Percentiles rank a stretch among this genome's conserved stretches.
phyloP scores from a whole-genome alignment of 192 early-diverging fungal genomes.

The Powellomyces hirtus region DNA sequence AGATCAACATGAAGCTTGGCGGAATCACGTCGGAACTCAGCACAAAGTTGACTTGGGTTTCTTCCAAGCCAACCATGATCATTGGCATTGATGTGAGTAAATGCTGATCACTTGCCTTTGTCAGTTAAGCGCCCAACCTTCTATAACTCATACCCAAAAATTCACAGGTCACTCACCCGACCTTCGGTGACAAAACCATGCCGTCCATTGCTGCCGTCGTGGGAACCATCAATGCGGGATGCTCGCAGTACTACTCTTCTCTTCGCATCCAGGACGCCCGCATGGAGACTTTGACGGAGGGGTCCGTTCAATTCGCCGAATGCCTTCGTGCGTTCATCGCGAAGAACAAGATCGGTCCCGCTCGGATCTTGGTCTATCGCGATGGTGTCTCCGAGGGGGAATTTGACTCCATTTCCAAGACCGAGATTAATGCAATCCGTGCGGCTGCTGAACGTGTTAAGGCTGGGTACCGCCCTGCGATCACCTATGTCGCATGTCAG shows the following conservation, averaged over 20 bases:
- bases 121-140: too few species aligned
- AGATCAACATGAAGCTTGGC: slow-evolving; percentile 67
- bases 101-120: slow-evolving; percentile 1
- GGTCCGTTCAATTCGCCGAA: too few species aligned
- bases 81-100: slow-evolving; percentile 62
- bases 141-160: too few species aligned
- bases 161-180: slow-evolving; percentile 23
- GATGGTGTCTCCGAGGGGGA: slow-evolving; percentile 80
- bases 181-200: slow-evolving; percentile 4
- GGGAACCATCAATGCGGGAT: slow-evolving; percentile 59
- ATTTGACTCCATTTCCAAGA: slow-evolving; percentile 61
- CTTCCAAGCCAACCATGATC: slow-evolving; percentile 47
- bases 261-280: not conserved
- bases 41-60: slow-evolving; percentile 1
- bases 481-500: slow-evolving; percentile 51
- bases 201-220: slow-evolving; percentile 80
- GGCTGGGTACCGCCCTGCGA: slow-evolving; percentile 55
- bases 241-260: not conserved
- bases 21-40: slow-evolving; percentile 40
- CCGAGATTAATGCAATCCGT: slow-evolving; percentile 68
- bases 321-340: slow-evolving; percentile 52
- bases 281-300: slow-evolving; percentile 28
- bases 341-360: slow-evolving; percentile 66
- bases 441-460: slow-evolving; percentile 52
- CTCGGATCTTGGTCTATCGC: slow-evolving; percentile 81